phyloP scores from a whole-genome alignment of 345 rosid species.

The Microthlaspi erraticum region DNA sequence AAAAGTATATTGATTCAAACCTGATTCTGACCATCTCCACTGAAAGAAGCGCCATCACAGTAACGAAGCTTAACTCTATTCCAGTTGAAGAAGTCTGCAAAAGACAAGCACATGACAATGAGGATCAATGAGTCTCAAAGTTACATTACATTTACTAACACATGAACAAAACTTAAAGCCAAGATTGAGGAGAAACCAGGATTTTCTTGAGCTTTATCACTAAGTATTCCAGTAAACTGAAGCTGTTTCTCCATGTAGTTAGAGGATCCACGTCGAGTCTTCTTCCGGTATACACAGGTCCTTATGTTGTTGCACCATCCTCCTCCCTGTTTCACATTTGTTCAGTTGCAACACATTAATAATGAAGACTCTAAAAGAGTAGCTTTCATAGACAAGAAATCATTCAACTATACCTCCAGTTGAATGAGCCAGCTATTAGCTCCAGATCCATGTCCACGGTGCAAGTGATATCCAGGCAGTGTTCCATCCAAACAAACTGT shows the following conservation, averaged over 20 bases:
- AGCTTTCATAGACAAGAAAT: neutral
- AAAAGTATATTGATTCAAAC: constrained; percentile 37
- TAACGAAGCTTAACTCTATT: constrained; percentile 90
- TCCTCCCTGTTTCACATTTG: constrained; percentile 66
- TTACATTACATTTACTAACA: neutral
- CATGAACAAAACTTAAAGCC: constrained; percentile 1
- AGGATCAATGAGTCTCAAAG: constrained; percentile 4
- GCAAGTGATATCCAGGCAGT: constrained; percentile 90
- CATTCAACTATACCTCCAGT: constrained; percentile 66
- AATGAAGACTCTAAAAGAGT: neutral
- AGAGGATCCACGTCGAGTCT: constrained; percentile 83
- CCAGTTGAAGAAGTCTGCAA: constrained; percentile 95
- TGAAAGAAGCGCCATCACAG: constrained; percentile 95
- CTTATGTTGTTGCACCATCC: constrained; percentile 79
- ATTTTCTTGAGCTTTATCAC: constrained; percentile 84
- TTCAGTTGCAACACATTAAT: constrained; percentile 1
- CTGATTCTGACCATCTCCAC: constrained; percentile 78
- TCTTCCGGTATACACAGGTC: constrained; percentile 72
- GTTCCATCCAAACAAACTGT: constrained; percentile 98
- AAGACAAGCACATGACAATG: neutral
- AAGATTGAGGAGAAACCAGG: constrained; percentile 54
- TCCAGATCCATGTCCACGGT: constrained; percentile 83
- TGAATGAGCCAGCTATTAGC: constrained; percentile 91
- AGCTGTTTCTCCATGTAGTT: constrained; percentile 75
- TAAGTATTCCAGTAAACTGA: constrained; percentile 75